Conservation (phyloP, 352 stramenopile species). For the Phytophthora pini region DNA sequence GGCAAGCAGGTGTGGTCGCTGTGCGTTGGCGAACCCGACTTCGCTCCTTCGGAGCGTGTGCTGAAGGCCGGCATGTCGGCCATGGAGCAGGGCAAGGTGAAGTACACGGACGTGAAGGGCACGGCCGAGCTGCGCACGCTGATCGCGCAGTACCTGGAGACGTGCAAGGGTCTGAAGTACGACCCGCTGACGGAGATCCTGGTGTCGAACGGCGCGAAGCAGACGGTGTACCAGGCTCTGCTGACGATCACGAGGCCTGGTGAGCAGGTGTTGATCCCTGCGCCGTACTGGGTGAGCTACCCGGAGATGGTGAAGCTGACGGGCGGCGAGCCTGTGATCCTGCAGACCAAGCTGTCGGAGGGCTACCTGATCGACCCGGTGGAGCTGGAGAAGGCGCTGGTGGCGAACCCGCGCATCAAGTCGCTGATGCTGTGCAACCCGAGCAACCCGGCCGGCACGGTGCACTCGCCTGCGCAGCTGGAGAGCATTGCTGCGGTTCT, state of each 20-base stretch:
- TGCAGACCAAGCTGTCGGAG: slow-evolving; percentile 92
- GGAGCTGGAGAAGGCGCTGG: too few species aligned
- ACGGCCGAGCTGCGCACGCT: slow-evolving; percentile 84
- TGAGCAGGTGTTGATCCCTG: slow-evolving; percentile 96
- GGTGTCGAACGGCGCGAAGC: slow-evolving; percentile 97
- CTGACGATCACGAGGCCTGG: slow-evolving; percentile 91
- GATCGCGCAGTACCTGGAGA: slow-evolving; percentile 91
- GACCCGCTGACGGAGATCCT: slow-evolving; percentile 92
- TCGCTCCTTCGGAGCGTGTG: slow-evolving; percentile 89
- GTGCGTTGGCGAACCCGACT: slow-evolving; percentile 96
- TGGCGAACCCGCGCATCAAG: too few species aligned
- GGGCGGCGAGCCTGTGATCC: slow-evolving; percentile 88
- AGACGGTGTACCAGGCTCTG: slow-evolving; percentile 94
- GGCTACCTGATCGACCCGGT: slow-evolving; percentile 36
- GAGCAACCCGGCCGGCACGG: too few species aligned
- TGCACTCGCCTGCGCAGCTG: too few species aligned
- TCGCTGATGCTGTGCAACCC: too few species aligned
- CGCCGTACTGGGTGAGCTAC: slow-evolving; percentile 98
- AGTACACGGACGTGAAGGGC: slow-evolving; percentile 93
- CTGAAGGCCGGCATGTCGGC: slow-evolving; percentile 87
- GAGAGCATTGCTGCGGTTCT: too few species aligned
- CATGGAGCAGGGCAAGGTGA: slow-evolving; percentile 83
- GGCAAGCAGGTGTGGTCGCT: slow-evolving; percentile 93
- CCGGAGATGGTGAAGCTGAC: slow-evolving; percentile 96
- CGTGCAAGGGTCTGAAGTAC: slow-evolving; percentile 93